Percentiles rank a stretch among this genome's conserved stretches.
phyloP scores from a whole-genome alignment of 805 yeast genomes.

The Yarrowia sp. region DNA sequence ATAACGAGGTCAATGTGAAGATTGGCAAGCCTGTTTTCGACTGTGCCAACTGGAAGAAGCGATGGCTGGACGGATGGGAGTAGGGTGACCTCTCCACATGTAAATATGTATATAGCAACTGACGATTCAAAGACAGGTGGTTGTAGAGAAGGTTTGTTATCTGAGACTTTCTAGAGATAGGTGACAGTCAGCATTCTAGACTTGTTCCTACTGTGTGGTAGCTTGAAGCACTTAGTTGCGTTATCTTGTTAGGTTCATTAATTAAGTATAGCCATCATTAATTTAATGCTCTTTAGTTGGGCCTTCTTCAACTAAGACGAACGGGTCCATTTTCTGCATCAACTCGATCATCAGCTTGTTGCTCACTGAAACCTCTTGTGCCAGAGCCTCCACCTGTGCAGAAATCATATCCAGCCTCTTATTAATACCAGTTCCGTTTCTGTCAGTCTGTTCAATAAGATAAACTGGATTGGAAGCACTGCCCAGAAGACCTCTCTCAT shows the following conservation, averaged over 20 bases:
- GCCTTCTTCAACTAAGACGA: not conserved
- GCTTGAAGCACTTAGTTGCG: not conserved
- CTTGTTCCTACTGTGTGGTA: no score
- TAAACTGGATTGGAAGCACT: not conserved
- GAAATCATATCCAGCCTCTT: not conserved
- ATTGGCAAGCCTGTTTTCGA: slow-evolving; percentile 84
- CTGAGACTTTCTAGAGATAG: not conserved
- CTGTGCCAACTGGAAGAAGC: slow-evolving; percentile 83
- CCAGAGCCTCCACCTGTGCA: not conserved
- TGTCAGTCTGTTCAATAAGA: not conserved
- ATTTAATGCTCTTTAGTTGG: not conserved
- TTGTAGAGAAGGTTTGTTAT: not conserved
- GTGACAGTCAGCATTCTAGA: no score
- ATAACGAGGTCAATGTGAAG: slow-evolving; percentile 85
- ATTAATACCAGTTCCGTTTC: not conserved
- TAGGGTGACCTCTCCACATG: slow-evolving; percentile 36
- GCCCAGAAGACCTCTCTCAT: not conserved
- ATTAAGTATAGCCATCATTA: not conserved
- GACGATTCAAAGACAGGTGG: not conserved
- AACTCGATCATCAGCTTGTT: not conserved
- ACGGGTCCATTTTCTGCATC: not conserved
- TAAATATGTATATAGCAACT: slow-evolving; percentile 10
- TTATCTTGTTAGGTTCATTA: not conserved
- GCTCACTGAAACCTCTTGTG: not conserved
- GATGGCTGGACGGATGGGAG: slow-evolving; percentile 97